Conservation (phyloP, 2,329 filamentous ascomycete species). For the Epichloe elymi region DNA sequence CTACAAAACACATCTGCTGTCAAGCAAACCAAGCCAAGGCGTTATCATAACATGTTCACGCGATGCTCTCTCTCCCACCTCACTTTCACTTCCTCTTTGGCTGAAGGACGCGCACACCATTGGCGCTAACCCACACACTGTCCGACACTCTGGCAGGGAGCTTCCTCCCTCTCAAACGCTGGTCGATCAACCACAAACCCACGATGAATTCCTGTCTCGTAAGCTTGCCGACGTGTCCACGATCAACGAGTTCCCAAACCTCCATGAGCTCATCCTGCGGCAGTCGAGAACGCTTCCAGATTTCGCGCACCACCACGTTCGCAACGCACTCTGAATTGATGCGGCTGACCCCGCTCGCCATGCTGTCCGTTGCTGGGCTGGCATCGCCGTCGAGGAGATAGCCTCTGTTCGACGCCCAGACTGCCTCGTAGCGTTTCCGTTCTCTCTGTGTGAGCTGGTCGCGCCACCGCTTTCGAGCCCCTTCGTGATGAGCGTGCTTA, state of each 20-base stretch:
- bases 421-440: constrained; percentile 68
- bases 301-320: constrained; percentile 57
- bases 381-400: constrained; percentile 25
- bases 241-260: constrained; percentile 65
- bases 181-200: constrained; percentile 71
- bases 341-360: constrained; percentile 8
- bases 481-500: constrained; percentile 66
- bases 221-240: constrained; percentile 39
- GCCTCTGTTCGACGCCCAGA: constrained; percentile 74
- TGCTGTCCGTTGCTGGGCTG: constrained; percentile 7
- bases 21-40: not conserved
- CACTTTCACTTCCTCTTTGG: constrained; percentile 10
- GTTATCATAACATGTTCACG: not conserved
- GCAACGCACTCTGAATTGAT: constrained; percentile 40
- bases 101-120: constrained; percentile 28
- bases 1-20: too few species aligned
- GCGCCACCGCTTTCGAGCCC: constrained; percentile 61
- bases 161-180: constrained; percentile 67
- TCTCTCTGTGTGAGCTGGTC: constrained; percentile 60
- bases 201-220: constrained; percentile 65
- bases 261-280: constrained; percentile 56
- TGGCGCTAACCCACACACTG: constrained; percentile 63
- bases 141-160: constrained; percentile 56
- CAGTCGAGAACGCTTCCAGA: constrained; percentile 62
- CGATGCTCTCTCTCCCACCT: not conserved